These are phyloP conservation scores for Bromus sterilis DNA, from an alignment of 176 grass and related monocot species.

Conservation along the genomic window DNA sequence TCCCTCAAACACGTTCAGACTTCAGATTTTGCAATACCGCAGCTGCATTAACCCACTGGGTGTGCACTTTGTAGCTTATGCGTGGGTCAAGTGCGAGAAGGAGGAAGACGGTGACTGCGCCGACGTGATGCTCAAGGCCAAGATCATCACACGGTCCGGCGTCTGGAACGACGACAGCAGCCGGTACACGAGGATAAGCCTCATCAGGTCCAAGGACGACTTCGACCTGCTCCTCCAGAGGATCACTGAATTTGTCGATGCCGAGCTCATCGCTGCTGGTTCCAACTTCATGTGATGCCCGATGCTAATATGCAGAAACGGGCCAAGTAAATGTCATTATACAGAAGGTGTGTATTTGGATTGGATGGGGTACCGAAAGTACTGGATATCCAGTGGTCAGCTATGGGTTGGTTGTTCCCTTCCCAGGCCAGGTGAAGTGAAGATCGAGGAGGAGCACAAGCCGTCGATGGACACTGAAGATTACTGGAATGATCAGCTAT, in stretches of 20 bases:
- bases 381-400: neutral
- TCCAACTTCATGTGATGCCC: slow-evolving; percentile 13
- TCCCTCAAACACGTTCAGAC: neutral
- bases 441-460: neutral
- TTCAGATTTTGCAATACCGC: neutral
- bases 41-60: too few species aligned
- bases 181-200: slow-evolving; percentile 49
- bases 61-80: slow-evolving; percentile 56
- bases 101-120: slow-evolving; percentile 61
- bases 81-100: slow-evolving; percentile 74
- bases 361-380: neutral
- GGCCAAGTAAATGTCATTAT: too few species aligned
- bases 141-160: slow-evolving; percentile 43
- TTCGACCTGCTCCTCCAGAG: slow-evolving; percentile 58
- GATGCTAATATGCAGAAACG: neutral
- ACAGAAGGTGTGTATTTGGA: neutral
- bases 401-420: neutral
- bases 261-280: neutral
- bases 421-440: neutral
- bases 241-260: slow-evolving; percentile 41
- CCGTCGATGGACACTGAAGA: neutral
- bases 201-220: slow-evolving; percentile 57
- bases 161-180: neutral
- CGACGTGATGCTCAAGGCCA: slow-evolving; percentile 30
- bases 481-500: neutral